Conservation (phyloP, 164 flowering plant species). For the Stephania japonica region DNA sequence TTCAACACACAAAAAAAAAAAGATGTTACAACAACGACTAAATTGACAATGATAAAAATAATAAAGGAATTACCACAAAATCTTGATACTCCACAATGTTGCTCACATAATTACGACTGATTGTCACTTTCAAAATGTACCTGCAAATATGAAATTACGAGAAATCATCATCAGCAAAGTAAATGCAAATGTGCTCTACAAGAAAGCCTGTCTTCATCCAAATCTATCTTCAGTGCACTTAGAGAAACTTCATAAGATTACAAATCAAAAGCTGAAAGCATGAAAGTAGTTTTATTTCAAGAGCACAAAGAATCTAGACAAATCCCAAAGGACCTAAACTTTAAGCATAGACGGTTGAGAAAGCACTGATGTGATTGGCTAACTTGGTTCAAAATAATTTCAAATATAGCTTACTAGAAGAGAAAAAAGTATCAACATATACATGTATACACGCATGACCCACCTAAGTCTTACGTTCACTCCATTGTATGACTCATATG, state of each 20-base stretch:
- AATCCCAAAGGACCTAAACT: no score
- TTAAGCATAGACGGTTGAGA: no score
- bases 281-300: no score
- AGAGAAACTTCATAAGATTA: no score
- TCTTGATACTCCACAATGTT: constrained; percentile 82
- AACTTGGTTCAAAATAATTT: not conserved
- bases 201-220: no score
- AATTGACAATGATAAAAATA: not conserved
- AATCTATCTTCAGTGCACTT: no score
- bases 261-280: no score
- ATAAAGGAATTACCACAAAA: constrained; percentile 51
- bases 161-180: not conserved
- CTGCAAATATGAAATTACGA: constrained; percentile 26
- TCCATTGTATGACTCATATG: constrained; percentile 93
- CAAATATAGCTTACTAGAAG: not conserved
- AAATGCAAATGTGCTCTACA: not conserved
- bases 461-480: constrained; percentile 97
- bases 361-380: no score
- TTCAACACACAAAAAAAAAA: not conserved
- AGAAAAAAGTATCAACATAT: no score
- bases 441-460: not conserved
- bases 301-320: no score
- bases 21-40: not conserved
- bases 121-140: constrained; percentile 85
- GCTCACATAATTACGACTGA: constrained; percentile 80